Evolutionary conservation across 169 alveolate genomes (phyloP).

Genomic region (Plasmodium inui): DNA sequence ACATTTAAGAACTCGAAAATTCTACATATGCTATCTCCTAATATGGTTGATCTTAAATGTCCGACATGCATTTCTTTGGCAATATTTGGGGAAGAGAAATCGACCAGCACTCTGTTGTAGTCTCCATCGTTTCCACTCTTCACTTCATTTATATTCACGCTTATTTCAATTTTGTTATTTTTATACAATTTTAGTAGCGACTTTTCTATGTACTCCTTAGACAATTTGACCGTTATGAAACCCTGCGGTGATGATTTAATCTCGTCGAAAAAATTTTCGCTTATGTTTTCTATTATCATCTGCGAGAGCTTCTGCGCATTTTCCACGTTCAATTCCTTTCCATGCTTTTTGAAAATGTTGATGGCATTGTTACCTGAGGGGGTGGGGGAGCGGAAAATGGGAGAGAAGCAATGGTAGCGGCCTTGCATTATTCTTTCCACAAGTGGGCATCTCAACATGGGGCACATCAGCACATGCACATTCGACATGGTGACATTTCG

Average conservation of each 20-base stretch:
- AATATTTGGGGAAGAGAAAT: slow-evolving; percentile 99
- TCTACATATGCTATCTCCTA: slow-evolving; percentile 97
- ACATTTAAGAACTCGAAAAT: slow-evolving; percentile 85
- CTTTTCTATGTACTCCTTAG: slow-evolving; percentile 65
- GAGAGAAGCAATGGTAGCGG: not conserved
- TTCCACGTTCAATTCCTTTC: slow-evolving; percentile 76
- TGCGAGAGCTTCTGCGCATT: slow-evolving; percentile 86
- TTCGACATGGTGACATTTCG: not conserved
- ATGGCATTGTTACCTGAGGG: slow-evolving; percentile 84
- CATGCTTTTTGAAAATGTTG: slow-evolving; percentile 81
- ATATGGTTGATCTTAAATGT: slow-evolving; percentile 97
- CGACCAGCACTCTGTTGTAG: slow-evolving; percentile 88
- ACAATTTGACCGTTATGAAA: slow-evolving; percentile 77
- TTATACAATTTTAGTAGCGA: slow-evolving; percentile 75
- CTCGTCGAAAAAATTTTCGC: slow-evolving; percentile 76
- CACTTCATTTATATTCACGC: slow-evolving; percentile 37
- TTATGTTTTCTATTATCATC: slow-evolving; percentile 81
- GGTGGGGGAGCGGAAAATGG: not conserved
- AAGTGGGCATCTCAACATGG: not conserved
- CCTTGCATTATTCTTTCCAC: not conserved
- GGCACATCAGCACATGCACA: not conserved
- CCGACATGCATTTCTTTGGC: slow-evolving; percentile 99
- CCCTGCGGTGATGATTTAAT: slow-evolving; percentile 90
- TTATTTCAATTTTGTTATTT: slow-evolving; percentile 71
- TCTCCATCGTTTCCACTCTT: slow-evolving; percentile 19